phyloP scores from a whole-genome alignment of 257 asterid genomes.

The Osmanthus fragrans region DNA sequence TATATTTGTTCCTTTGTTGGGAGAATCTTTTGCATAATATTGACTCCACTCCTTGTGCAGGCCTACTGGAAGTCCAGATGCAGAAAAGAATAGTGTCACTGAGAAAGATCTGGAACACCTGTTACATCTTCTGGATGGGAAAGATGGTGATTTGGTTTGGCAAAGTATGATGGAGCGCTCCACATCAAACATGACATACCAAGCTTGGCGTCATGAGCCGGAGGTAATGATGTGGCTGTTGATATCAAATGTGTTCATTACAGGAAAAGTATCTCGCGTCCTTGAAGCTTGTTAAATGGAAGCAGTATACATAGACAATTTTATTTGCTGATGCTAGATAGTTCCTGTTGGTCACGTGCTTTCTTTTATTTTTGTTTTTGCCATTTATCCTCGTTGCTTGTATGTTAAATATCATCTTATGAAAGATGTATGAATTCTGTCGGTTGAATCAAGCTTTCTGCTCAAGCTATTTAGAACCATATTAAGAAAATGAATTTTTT shows the following conservation, averaged over 20 bases:
- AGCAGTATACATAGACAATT: not conserved
- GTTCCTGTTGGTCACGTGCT: not conserved
- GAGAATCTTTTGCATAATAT: not conserved
- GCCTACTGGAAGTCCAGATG: conserved; percentile 44
- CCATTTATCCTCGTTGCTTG: not conserved
- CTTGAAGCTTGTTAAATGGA: not conserved
- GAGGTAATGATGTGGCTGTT: conserved; percentile 45
- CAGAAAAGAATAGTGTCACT: conserved; percentile 45
- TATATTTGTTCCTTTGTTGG: not conserved
- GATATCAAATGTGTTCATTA: not conserved
- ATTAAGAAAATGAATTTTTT: not conserved
- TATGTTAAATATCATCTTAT: not conserved
- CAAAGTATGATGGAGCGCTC: conserved; percentile 92
- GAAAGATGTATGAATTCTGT: conserved; percentile 1
- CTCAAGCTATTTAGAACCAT: not conserved
- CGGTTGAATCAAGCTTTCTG: conserved; percentile 5
- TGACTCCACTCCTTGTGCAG: conserved; percentile 35
- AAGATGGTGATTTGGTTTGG: conserved; percentile 83
- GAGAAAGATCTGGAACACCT: conserved; percentile 77
- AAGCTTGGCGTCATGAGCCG: conserved; percentile 98
- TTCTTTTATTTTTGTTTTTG: not conserved
- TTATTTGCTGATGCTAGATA: not conserved
- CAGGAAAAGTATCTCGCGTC: not conserved
- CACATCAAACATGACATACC: conserved; percentile 76
- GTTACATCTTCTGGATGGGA: conserved; percentile 59